Conservation (phyloP, 805 yeast genomes). For the Blastobotrys peoriensis region DNA sequence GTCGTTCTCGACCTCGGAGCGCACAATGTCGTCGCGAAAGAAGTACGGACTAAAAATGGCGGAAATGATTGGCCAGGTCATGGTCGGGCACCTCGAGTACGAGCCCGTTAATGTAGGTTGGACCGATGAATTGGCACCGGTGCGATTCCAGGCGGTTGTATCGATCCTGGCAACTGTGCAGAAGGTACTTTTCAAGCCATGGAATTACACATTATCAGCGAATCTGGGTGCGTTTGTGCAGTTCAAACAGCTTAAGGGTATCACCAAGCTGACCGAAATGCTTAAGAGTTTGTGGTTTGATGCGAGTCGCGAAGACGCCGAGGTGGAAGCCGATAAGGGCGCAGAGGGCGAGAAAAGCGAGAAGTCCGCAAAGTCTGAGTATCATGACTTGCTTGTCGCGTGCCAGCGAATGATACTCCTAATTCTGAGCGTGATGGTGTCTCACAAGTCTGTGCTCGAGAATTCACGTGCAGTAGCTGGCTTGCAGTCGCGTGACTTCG, state of each 20-base stretch:
- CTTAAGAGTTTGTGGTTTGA: slow-evolving; percentile 21
- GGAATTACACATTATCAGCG: slow-evolving; percentile 9
- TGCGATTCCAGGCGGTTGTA: slow-evolving; percentile 12
- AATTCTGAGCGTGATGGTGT: slow-evolving; percentile 20
- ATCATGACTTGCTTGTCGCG: slow-evolving; percentile 6
- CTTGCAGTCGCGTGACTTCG: slow-evolving; percentile 20
- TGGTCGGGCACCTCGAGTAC: slow-evolving; percentile 17
- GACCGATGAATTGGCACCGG: slow-evolving; percentile 8
- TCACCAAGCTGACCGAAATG: slow-evolving; percentile 20
- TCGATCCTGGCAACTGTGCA: slow-evolving; percentile 14
- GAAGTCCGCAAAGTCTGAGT: slow-evolving; percentile 4
- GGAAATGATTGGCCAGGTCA: slow-evolving; percentile 19
- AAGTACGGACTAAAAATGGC: slow-evolving; percentile 26
- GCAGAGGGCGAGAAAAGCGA: not conserved
- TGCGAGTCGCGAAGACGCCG: too few relatives aligned
- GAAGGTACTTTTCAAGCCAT: slow-evolving; percentile 14
- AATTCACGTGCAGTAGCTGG: slow-evolving; percentile 18
- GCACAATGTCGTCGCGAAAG: slow-evolving; percentile 17
- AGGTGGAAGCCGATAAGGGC: slow-evolving; percentile 1
- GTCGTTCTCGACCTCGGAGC: slow-evolving; percentile 14
- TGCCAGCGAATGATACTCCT: slow-evolving; percentile 21
- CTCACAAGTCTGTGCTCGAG: slow-evolving; percentile 25
- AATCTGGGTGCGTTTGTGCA: slow-evolving; percentile 22
- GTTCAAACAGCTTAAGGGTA: slow-evolving; percentile 27
- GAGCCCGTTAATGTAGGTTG: slow-evolving; percentile 9